Evolutionary conservation across 768 basidiomycete genomes (phyloP).

Genomic region (Lanmaoa pseudosensibilis): DNA sequence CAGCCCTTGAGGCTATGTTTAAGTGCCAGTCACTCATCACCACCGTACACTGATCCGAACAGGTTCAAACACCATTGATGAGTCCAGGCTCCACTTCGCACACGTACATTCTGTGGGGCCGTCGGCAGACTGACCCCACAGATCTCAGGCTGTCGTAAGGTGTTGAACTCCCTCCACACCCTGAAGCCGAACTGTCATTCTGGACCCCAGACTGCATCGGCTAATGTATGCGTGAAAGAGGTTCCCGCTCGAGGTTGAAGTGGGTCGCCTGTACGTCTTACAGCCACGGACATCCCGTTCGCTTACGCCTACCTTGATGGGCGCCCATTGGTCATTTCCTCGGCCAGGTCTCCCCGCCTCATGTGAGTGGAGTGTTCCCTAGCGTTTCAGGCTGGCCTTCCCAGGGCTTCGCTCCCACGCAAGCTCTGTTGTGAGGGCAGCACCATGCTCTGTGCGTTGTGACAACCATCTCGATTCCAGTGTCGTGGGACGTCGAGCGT

Average conservation of each 20-base stretch:
- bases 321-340: not conserved
- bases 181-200: not conserved
- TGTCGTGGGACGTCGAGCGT: not conserved
- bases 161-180: slow-evolving; percentile 2
- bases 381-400: not conserved
- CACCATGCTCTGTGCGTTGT: not conserved
- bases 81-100: not conserved
- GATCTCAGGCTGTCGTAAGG: not conserved
- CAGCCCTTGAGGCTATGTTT: no score
- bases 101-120: not conserved
- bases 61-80: not conserved
- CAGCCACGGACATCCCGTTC: not conserved
- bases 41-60: not conserved
- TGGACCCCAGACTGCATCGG: not conserved
- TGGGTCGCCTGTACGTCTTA: slow-evolving; percentile 14
- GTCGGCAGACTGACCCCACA: not conserved
- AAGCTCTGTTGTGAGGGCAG: not conserved
- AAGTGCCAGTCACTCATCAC: not conserved
- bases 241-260: not conserved
- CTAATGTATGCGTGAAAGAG: not conserved
- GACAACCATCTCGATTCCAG: not conserved
- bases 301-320: not conserved
- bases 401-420: not conserved
- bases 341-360: slow-evolving; percentile 3
- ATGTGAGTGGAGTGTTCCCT: not conserved